Conservation (phyloP, 805 yeast species). For the Candida odintsovae region DNA sequence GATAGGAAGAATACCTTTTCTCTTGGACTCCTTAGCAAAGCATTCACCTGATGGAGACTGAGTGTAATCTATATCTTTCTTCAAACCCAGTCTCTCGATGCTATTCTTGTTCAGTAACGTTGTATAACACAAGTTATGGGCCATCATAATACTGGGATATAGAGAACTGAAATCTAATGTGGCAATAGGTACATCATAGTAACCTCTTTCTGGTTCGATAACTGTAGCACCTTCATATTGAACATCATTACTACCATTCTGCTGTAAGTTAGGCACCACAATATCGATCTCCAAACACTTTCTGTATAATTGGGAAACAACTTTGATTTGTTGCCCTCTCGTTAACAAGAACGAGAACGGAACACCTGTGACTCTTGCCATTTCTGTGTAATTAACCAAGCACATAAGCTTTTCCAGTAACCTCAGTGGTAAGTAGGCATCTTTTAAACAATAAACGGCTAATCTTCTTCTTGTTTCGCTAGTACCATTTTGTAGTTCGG, state of each 20-base stretch:
- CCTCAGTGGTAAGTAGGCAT: slow-evolving; percentile 87
- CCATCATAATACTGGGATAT: slow-evolving; percentile 99
- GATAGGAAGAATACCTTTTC: slow-evolving; percentile 88
- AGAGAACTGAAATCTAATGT: slow-evolving; percentile 95
- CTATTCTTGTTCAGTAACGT: slow-evolving; percentile 70
- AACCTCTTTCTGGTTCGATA: slow-evolving; percentile 93
- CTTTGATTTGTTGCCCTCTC: slow-evolving; percentile 97
- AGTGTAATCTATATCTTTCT: slow-evolving; percentile 73
- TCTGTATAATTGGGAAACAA: slow-evolving; percentile 88
- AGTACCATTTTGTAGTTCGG: slow-evolving; percentile 89
- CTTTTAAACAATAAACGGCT: slow-evolving; percentile 96
- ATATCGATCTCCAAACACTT: slow-evolving; percentile 84
- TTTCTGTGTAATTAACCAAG: slow-evolving; percentile 92
- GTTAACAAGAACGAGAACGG: slow-evolving; percentile 85
- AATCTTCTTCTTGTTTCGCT: slow-evolving; percentile 89
- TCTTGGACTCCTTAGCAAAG: slow-evolving; percentile 63
- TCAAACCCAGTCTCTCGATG: slow-evolving; percentile 56
- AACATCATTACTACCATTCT: slow-evolving; percentile 76
- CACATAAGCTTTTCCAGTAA: slow-evolving; percentile 92
- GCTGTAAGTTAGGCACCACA: slow-evolving; percentile 84
- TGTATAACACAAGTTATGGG: slow-evolving; percentile 94
- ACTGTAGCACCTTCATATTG: slow-evolving; percentile 99
- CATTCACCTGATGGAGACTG: slow-evolving; percentile 88
- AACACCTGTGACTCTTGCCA: slow-evolving; percentile 99
- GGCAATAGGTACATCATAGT: slow-evolving; percentile 95